These are phyloP conservation scores for Linum trigynum DNA, from an alignment of 345 rosid genomes.

Conservation along the genomic window DNA sequence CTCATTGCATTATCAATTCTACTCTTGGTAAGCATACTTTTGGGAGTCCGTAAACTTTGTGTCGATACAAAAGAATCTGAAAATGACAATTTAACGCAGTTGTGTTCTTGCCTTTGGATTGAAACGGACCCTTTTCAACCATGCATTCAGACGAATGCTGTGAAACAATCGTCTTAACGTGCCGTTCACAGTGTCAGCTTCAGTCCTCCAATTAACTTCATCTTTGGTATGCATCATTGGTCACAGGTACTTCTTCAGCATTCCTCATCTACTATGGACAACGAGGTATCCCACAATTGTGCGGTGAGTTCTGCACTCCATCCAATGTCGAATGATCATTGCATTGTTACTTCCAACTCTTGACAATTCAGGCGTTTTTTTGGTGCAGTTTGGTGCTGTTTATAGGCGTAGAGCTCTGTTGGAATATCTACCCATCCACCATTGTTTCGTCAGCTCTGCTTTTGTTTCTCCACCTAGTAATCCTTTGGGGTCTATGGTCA, in stretches of 20 bases:
- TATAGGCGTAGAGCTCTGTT: conserved; percentile 64
- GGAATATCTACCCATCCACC: conserved; percentile 88
- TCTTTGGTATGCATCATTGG: conserved; percentile 9
- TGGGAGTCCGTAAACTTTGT: too few species aligned
- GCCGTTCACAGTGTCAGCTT: neutral
- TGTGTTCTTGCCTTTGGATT: neutral
- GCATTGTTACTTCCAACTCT: neutral
- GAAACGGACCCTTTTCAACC: neutral
- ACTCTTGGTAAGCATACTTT: conserved; percentile 58
- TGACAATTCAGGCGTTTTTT: too few species aligned
- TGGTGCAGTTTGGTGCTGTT: conserved; percentile 51
- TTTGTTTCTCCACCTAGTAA: conserved; percentile 43
- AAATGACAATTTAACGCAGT: too few species aligned
- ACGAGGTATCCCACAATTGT: conserved; percentile 52
- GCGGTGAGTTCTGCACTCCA: conserved; percentile 37
- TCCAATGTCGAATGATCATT: too few species aligned
- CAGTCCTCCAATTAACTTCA: neutral
- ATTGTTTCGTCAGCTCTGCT: conserved; percentile 57
- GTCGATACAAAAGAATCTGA: too few species aligned
- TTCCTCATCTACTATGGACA: conserved; percentile 81
- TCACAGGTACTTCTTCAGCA: conserved; percentile 76
- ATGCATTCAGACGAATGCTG: neutral
- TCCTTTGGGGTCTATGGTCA: conserved; percentile 65
- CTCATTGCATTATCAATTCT: conserved; percentile 93
- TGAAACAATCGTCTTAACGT: too few species aligned